Conservation (phyloP, 331 rosid genomes). For the Ulmus americana region DNA sequence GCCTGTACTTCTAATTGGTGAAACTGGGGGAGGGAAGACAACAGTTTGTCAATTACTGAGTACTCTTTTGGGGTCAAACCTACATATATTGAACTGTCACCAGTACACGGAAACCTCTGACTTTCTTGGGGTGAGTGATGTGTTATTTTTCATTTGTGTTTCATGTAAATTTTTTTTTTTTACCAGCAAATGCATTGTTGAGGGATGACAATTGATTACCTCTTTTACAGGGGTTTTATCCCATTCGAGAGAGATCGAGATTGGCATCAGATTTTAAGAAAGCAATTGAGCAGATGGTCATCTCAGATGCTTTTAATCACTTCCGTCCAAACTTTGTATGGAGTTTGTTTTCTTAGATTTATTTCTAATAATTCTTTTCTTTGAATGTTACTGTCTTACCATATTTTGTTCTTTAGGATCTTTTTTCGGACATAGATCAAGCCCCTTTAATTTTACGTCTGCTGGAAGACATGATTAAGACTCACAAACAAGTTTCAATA, state of each 20-base stretch:
- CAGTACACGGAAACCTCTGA: slow-evolving; percentile 93
- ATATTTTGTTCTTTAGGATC: slow-evolving; percentile 29
- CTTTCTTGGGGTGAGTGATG: slow-evolving; percentile 79
- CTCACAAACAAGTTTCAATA: slow-evolving; percentile 36
- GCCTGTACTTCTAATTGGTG: slow-evolving; percentile 93
- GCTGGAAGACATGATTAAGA: slow-evolving; percentile 38
- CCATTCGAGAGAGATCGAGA: slow-evolving; percentile 62
- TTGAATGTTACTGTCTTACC: background rate
- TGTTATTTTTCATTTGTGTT: slow-evolving; percentile 10
- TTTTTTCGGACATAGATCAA: slow-evolving; percentile 64
- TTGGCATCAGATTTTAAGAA: slow-evolving; percentile 45
- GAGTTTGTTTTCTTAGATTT: slow-evolving; percentile 10
- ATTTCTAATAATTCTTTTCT: slow-evolving; percentile 15
- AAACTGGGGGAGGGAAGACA: slow-evolving; percentile 98
- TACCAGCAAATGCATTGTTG: background rate
- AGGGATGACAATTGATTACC: slow-evolving; percentile 5
- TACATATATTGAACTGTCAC: slow-evolving; percentile 84
- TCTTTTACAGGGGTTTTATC: slow-evolving; percentile 66
- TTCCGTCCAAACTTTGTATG: slow-evolving; percentile 48
- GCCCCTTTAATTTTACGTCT: slow-evolving; percentile 48
- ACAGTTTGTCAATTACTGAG: slow-evolving; percentile 87
- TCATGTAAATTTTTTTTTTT: slow-evolving; percentile 4
- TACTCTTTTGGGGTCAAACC: slow-evolving; percentile 48
- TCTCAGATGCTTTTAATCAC: slow-evolving; percentile 31
- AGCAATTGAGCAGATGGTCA: slow-evolving; percentile 44